Percentiles rank a stretch among this genome's conserved stretches.
phyloP scores from a whole-genome alignment of 768 basidiomycete genomes.

The Rhodotorula sphaerocarpa region DNA sequence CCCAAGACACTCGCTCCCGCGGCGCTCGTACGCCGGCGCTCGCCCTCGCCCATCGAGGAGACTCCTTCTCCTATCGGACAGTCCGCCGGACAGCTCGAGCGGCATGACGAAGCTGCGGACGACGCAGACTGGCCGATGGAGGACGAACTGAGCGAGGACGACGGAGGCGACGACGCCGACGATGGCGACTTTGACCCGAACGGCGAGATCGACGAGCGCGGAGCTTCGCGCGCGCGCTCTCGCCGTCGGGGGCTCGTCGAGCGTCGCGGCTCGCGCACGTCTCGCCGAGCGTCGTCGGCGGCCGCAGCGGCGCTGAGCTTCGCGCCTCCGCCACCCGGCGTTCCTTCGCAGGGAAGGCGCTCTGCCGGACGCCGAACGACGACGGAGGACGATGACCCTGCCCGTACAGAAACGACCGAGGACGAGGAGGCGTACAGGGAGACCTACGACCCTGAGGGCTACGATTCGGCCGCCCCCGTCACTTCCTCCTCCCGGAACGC shows the following conservation, averaged over 20 bases:
- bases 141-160: background rate
- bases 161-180: too few relatives aligned
- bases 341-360: too few relatives aligned
- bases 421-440: background rate
- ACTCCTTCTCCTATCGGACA: too few relatives aligned
- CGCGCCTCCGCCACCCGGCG: too few relatives aligned
- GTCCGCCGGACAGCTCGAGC: too few relatives aligned
- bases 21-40: too few relatives aligned
- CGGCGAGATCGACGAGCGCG: background rate
- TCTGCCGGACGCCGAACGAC: background rate
- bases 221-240: background rate
- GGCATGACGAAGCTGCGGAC: background rate
- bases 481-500: too few relatives aligned
- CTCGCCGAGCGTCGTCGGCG: too few relatives aligned
- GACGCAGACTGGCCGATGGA: background rate
- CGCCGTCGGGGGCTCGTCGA: background rate
- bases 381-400: background rate
- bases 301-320: too few relatives aligned
- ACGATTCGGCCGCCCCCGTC: background rate
- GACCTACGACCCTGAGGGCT: background rate
- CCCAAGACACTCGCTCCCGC: too few relatives aligned
- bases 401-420: background rate
- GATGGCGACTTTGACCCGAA: slow-evolving; percentile 9
- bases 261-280: too few relatives aligned
- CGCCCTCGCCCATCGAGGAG: too few relatives aligned